These are phyloP conservation scores for Wickerhamiella spandovensis DNA, from an alignment of 805 yeast species.

Conservation along the genomic window DNA sequence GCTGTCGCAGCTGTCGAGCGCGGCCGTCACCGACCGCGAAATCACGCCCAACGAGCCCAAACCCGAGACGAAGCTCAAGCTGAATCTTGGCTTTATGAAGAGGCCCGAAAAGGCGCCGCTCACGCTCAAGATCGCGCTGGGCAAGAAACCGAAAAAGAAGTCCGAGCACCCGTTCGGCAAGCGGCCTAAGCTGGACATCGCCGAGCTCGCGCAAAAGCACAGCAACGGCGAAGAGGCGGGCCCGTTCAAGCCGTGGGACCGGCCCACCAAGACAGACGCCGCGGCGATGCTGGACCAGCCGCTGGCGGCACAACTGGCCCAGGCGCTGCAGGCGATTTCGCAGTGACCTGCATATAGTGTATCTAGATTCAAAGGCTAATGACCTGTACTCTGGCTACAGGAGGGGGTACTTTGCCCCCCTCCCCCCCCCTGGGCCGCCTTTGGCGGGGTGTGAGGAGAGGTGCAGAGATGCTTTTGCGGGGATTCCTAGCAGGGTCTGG, in stretches of 20 bases:
- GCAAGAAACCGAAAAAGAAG: slow-evolving; percentile 7
- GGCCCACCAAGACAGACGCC: background rate
- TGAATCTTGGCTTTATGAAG: background rate
- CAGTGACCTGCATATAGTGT: too few species aligned
- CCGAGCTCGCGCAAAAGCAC: slow-evolving; percentile 10
- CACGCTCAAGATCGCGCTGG: slow-evolving; percentile 14
- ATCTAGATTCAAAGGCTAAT: too few species aligned
- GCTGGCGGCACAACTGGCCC: background rate
- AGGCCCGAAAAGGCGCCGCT: slow-evolving; percentile 2
- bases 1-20: background rate
- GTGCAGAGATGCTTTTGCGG: too few species aligned
- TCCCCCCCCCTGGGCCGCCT: too few species aligned
- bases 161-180: slow-evolving; percentile 9
- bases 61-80: background rate
- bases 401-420: too few species aligned
- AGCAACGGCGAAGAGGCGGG: background rate
- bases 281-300: background rate
- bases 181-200: slow-evolving; percentile 17
- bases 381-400: too few species aligned
- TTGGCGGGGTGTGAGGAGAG: too few species aligned
- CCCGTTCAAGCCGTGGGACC: slow-evolving; percentile 1
- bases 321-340: background rate
- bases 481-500: too few species aligned
- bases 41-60: background rate
- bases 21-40: background rate